These are phyloP conservation scores for Stevia rebaudiana DNA, from an alignment of 140 eudicot species.

Conservation along the genomic window DNA sequence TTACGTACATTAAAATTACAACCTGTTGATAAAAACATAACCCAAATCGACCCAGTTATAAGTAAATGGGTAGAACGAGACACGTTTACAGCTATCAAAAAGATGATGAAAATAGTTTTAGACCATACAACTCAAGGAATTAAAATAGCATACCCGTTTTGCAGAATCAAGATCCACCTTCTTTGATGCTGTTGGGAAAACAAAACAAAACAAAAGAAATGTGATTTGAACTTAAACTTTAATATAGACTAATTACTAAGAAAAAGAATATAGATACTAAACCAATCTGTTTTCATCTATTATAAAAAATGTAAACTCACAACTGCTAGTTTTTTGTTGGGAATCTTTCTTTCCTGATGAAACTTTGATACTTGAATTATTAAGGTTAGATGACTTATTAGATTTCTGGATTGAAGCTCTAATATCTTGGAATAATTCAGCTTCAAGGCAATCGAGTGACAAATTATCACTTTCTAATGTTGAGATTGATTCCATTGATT, in stretches of 20 bases:
- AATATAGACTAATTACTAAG: not conserved
- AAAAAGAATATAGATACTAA: not conserved
- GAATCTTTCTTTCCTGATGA: slow-evolving; percentile 26
- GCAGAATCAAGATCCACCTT: slow-evolving; percentile 39
- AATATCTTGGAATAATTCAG: slow-evolving; percentile 71
- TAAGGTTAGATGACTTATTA: slow-evolving; percentile 29
- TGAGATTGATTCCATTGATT: slow-evolving; percentile 75
- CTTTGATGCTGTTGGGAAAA: slow-evolving; percentile 37
- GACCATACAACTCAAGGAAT: not conserved
- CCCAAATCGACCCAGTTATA: not conserved
- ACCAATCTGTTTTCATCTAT: not conserved
- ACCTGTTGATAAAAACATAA: not conserved
- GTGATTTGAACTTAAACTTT: not conserved
- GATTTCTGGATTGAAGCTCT: slow-evolving; percentile 92
- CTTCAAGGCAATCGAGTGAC: slow-evolving; percentile 69
- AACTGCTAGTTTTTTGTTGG: slow-evolving; percentile 21
- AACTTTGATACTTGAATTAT: slow-evolving; percentile 27
- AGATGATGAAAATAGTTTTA: not conserved
- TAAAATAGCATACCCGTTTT: slow-evolving; percentile 40
- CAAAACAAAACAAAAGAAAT: not conserved
- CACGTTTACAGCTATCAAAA: not conserved
- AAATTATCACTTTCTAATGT: slow-evolving; percentile 69
- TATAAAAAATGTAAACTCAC: slow-evolving; percentile 34
- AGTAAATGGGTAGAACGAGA: not conserved
- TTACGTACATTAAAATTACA: not conserved